phyloP scores from a whole-genome alignment of 2,329 filamentous ascomycete genomes.

The Trichoderma harzianum region DNA sequence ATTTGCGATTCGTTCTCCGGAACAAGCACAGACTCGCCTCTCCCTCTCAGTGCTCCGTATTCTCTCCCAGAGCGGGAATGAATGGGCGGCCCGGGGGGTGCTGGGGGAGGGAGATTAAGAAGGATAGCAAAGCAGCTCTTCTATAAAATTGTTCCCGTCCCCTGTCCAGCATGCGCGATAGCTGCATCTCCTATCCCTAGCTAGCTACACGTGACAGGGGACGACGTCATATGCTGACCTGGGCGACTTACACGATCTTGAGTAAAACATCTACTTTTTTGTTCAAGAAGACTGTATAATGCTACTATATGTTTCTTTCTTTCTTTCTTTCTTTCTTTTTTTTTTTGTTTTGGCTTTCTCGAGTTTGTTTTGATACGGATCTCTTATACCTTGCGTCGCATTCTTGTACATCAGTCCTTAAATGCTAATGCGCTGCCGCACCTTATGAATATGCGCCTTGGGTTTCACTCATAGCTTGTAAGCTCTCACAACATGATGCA shows the following conservation, averaged over 20 bases:
- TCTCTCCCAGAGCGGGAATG: conserved; percentile 4
- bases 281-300: not conserved
- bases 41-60: not conserved
- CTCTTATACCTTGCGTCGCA: not conserved
- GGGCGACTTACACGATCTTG: not conserved
- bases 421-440: not conserved
- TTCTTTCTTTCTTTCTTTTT: no score
- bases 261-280: not conserved
- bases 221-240: conserved; percentile 12
- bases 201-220: conserved; percentile 14
- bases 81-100: not conserved
- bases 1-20: not conserved
- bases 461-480: not conserved
- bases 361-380: not conserved
- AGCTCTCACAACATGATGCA: not conserved
- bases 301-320: not conserved
- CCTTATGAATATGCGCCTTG: not conserved
- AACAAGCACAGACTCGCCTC: not conserved
- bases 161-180: conserved; percentile 1
- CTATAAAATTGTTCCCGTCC: not conserved
- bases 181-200: not conserved
- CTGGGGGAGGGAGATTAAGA: not conserved
- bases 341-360: no score
- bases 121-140: not conserved
- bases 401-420: not conserved